Percentiles rank a stretch among this genome's conserved stretches.
phyloP scores from a whole-genome alignment of 2,329 filamentous ascomycete species.

The Xylariaceae sp. region DNA sequence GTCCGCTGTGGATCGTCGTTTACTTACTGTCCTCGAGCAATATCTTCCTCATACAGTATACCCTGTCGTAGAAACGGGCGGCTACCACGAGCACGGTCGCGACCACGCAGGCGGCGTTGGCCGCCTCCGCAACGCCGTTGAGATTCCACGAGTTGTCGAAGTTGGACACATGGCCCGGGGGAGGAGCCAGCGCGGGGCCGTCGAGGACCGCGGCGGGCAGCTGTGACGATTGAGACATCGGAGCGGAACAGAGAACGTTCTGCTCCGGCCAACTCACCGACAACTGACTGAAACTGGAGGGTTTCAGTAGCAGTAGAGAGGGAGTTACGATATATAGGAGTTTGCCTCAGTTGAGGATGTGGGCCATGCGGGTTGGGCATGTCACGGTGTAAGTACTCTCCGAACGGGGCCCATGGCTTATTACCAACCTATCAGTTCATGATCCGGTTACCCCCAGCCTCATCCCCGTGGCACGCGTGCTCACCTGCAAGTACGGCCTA shows the following conservation, averaged over 20 bases:
- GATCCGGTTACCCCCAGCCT: too few relatives aligned
- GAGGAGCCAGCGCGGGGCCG: slow-evolving; percentile 11
- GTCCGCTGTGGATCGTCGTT: neutral
- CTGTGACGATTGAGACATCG: neutral
- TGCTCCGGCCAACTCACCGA: too few relatives aligned
- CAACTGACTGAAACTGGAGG: neutral
- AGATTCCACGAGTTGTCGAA: slow-evolving; percentile 14
- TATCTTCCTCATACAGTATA: slow-evolving; percentile 11
- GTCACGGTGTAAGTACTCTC: neutral
- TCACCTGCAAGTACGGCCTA: too few relatives aligned
- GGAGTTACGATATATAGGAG: neutral
- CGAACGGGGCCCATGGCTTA: too few relatives aligned
- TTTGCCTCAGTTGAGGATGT: neutral
- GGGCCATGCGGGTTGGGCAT: neutral
- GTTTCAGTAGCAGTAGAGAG: neutral
- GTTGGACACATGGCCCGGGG: slow-evolving; percentile 10
- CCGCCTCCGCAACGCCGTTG: slow-evolving; percentile 6
- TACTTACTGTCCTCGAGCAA: slow-evolving; percentile 12
- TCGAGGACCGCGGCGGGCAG: slow-evolving; percentile 4
- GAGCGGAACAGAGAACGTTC: too few relatives aligned
- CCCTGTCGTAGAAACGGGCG: slow-evolving; percentile 10
- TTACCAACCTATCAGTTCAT: too few relatives aligned
- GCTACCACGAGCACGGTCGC: slow-evolving; percentile 9
- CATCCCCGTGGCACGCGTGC: too few relatives aligned
- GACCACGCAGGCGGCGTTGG: slow-evolving; percentile 8